Percentiles rank a stretch among this genome's conserved stretches.
Evolutionary conservation across 495 filamentous ascomycete genomes (phyloP).

Genomic region (Rusavskia elegans): DNA sequence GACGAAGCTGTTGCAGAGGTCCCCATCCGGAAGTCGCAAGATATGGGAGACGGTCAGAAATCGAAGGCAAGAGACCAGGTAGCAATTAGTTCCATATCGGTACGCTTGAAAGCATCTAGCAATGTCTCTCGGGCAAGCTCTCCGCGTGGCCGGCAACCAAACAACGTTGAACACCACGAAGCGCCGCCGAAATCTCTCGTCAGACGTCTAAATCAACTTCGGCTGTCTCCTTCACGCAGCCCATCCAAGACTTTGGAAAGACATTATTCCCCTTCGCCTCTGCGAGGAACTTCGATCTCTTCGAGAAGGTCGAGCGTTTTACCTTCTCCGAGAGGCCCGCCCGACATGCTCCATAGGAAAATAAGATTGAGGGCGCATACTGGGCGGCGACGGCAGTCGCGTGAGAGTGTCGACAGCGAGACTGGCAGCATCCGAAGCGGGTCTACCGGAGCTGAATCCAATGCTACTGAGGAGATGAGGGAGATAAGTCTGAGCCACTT

Average conservation of each 20-base stretch:
- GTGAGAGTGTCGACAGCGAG: conserved; percentile 10
- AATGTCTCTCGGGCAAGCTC: conserved; percentile 10
- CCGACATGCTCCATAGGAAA: conserved; percentile 7
- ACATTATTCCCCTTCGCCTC: conserved; percentile 14
- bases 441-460: conserved; percentile 16
- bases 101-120: conserved; percentile 8
- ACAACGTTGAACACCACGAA: conserved; percentile 1
- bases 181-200: conserved; percentile 1
- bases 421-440: conserved; percentile 16
- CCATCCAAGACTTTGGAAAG: conserved; percentile 6
- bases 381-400: background rate
- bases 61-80: background rate
- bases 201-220: conserved; percentile 7
- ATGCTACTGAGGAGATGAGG: conserved; percentile 25
- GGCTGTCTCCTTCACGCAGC: conserved; percentile 11
- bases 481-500: conserved; percentile 66
- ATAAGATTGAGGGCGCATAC: conserved; percentile 3
- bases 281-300: conserved; percentile 8
- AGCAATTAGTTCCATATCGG: conserved; percentile 10
- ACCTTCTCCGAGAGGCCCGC: conserved; percentile 3
- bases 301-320: conserved; percentile 1
- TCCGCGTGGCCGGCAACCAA: conserved; percentile 10
- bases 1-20: conserved; percentile 7
- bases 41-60: conserved; percentile 4
- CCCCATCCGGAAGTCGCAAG: conserved; percentile 1